Conservation (phyloP, 106 monocot genomes). For the Phalaenopsis aphrodite region DNA sequence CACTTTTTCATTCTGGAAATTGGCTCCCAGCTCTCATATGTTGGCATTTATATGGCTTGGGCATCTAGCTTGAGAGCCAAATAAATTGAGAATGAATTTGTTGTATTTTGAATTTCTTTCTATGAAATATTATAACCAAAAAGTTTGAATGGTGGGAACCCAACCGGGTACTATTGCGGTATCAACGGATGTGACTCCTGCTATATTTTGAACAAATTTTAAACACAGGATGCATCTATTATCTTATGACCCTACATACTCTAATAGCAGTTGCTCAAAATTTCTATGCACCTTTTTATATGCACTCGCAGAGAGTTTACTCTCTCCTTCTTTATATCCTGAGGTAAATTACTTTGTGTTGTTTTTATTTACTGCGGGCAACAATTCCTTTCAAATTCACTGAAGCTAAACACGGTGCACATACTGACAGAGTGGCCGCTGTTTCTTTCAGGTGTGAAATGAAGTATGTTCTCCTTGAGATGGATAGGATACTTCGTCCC, state of each 20-base stretch:
- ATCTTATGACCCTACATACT: too few species aligned
- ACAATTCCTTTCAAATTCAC: too few species aligned
- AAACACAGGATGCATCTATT: not conserved
- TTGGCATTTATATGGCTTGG: not conserved
- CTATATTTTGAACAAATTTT: not conserved
- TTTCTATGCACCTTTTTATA: too few species aligned
- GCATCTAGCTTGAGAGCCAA: not conserved
- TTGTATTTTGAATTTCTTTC: not conserved
- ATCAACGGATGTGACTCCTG: not conserved
- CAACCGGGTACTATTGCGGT: not conserved
- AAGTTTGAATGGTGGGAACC: not conserved
- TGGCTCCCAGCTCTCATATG: not conserved
- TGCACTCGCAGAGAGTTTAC: too few species aligned
- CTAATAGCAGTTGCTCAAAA: too few species aligned
- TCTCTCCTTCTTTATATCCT: too few species aligned
- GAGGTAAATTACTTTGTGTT: too few species aligned
- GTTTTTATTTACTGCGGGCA: too few species aligned
- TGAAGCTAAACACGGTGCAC: too few species aligned
- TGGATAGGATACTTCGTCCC: slow-evolving; percentile 43
- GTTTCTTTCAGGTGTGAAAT: slow-evolving; percentile 29
- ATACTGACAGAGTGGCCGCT: not conserved
- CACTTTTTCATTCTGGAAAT: too few species aligned
- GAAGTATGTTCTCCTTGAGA: slow-evolving; percentile 44
- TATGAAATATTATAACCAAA: not conserved
- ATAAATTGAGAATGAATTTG: not conserved